Evolutionary conservation across 345 rosid genomes (phyloP), one percentile per base, ranked within the genome.

Genomic region (Citrus medica): DNA sequence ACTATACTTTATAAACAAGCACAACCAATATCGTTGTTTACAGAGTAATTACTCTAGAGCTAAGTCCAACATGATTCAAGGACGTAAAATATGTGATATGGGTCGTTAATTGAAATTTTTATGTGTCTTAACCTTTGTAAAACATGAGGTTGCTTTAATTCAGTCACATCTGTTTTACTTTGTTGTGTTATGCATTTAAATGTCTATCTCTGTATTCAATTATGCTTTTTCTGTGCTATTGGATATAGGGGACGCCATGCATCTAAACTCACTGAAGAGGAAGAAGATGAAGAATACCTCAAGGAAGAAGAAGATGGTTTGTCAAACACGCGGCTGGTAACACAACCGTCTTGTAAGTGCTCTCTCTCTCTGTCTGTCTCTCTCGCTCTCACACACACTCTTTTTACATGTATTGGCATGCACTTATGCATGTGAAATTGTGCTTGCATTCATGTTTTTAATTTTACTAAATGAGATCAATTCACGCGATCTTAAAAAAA

Each of bases 231-330:
- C 28, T 74, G 71, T 40, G 13, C 40, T 75, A 62, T 21, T 51
- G 40, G 56, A n/a, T 19, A 84, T 76, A 96, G 99, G 87, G 99
- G 99, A 74, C 95, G 98, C 4, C 99, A 96, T 90, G 98, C 97
- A 40, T 96, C 99, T 38, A 96, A 96, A 83, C 5, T 97, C 30
- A 97, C 99, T 25, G 99, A 96, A 85, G 98, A 94, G 88, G 99
- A 96, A 87, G 99, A 97, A 85, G 99, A 97, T 81, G 99, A 97
- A 86, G 99, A 97, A 82, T 97, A 78, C 75, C 82, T 97, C 8
- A 97, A 97, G 90, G 99, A 93, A 84, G 98, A 92, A 82, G 99
- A 94, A 85, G 99, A 84, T 84, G 93, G 92, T 76, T 82, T 92
- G 77, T 76, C 91, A 79, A 94, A 86, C 87, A 96, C 99, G 0